A percentile compares a stretch with the other conserved stretches of the same genome.
These are phyloP conservation scores for Tulasnella sp. DNA, from an alignment of 768 basidiomycete species.

Conservation along the genomic window DNA sequence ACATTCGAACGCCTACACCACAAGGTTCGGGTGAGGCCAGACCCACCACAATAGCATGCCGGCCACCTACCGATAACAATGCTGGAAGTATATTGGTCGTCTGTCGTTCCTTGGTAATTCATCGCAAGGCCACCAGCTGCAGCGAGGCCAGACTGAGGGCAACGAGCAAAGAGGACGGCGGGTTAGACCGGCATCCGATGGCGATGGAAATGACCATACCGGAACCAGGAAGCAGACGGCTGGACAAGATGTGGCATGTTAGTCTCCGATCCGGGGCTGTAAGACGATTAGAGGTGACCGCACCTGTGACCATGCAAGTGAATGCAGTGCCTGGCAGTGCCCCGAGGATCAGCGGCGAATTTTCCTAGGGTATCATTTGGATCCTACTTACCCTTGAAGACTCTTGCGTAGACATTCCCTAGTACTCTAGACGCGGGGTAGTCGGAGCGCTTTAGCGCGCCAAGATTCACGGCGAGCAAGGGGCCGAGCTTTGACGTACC, in stretches of 20 bases:
- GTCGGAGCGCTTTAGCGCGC: background rate
- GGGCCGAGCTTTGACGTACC: slow-evolving; percentile 18
- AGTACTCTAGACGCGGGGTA: slow-evolving; percentile 39
- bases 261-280: background rate
- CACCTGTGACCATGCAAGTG: slow-evolving; percentile 74
- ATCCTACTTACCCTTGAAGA: slow-evolving; percentile 36
- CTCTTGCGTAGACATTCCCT: slow-evolving; percentile 76
- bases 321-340: slow-evolving; percentile 75
- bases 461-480: background rate
- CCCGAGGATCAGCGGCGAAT: background rate
- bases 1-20: slow-evolving; percentile 20
- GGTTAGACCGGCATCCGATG: slow-evolving; percentile 44
- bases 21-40: background rate
- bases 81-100: slow-evolving; percentile 52
- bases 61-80: slow-evolving; percentile 78
- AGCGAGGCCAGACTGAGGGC: slow-evolving; percentile 53
- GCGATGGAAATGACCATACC: slow-evolving; percentile 44
- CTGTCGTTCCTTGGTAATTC: slow-evolving; percentile 32
- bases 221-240: slow-evolving; percentile 84
- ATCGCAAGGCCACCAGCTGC: slow-evolving; percentile 76
- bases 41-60: slow-evolving; percentile 50
- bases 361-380: background rate
- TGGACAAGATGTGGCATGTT: background rate
- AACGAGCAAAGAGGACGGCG: background rate
- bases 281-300: background rate